Base-by-base conservation (phyloP, 2,329 filamentous ascomycete species). In the Aspergillus pseudoviridinutans region DNA sequence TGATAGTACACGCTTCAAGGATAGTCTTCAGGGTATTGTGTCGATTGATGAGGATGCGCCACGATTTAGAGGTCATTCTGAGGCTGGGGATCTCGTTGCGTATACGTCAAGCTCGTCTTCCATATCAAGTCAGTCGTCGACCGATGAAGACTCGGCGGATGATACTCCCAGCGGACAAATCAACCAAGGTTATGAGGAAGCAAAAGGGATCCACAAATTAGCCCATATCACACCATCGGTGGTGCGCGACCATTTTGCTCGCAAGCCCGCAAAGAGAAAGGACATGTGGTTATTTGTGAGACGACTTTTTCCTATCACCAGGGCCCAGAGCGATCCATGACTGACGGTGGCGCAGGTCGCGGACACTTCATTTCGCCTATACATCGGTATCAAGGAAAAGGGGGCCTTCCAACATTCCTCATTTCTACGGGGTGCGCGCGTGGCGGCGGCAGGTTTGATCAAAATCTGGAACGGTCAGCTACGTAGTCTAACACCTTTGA, bases 331-430 rank as follows among this genome's bases (percentile, higher is more conserved):
- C 14, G 14, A 38, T 1, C 42, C 42, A 17, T 3, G 7, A 32
- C 27, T 17, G 27, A 20, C 4, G 3, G 10, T 22, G 42, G 12
- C 22, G 4, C 35, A 70, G 68, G 68, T 70, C n/a, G 68, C 89
- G 25, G 92, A 96, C 74, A 93, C 90, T 1, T 88, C 84, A 1
- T 94, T 92, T 49, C 71, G 72, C 1, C 79, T 96, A 0, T 96
- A 96, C 71, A 86, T 96, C 35, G 92, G 92, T 50, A 94, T 96
- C 78, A 96, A 97, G 69, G 86, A 90, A 71, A 88, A 87, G 3
- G 92, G 92, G 10, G 86, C 89, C 4, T 97, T 97, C 68, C 92
- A 96, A 67, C 92, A 96, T 74, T 92, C 88, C 12, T 94, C 90
- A 0, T 96, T 97, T 67, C 80, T 96, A 1, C 89, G 92, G 60